Percentiles rank a stretch among this genome's conserved stretches.
Evolutionary conservation across 371 early-diverging fungal species (phyloP).

Genomic region (Funneliformis caledonium): DNA sequence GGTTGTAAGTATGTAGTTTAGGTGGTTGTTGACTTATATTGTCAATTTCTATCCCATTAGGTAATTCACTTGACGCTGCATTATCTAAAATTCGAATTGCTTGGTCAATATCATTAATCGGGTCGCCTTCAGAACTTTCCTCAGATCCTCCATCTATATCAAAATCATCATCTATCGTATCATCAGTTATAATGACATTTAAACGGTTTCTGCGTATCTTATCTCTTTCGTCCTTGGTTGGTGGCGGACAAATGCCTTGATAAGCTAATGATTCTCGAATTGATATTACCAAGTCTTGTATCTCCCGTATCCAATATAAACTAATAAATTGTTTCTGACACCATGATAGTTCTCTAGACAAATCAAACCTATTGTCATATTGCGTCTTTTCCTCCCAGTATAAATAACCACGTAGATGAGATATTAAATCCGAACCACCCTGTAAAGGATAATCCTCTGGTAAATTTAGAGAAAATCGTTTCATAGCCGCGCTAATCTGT

Average conservation of each 20-base stretch:
- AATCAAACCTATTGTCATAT: conserved; percentile 16
- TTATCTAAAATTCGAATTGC: conserved; percentile 22
- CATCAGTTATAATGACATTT: neutral
- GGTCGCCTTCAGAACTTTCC: neutral
- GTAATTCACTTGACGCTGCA: neutral
- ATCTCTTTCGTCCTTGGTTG: conserved; percentile 31
- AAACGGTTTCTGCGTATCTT: conserved; percentile 29
- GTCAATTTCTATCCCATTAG: neutral
- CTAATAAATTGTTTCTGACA: conserved; percentile 40
- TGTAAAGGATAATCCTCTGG: conserved; percentile 29
- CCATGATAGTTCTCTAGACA: conserved; percentile 35
- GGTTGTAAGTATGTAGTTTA: neutral
- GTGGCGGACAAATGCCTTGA: conserved; percentile 11
- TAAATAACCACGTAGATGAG: conserved; percentile 40
- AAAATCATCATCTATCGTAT: neutral
- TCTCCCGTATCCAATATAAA: conserved; percentile 40
- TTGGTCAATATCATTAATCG: neutral
- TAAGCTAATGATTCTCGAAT: conserved; percentile 34
- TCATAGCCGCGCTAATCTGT: conserved; percentile 32
- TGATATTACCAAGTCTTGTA: conserved; percentile 33
- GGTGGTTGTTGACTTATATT: neutral
- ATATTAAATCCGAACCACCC: conserved; percentile 41
- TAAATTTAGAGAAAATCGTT: conserved; percentile 33
- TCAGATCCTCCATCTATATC: neutral
- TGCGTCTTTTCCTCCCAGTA: conserved; percentile 40